These are phyloP conservation scores for Cryphonectria nitschkei DNA, from an alignment of 2,329 filamentous ascomycete genomes.

Conservation along the genomic window DNA sequence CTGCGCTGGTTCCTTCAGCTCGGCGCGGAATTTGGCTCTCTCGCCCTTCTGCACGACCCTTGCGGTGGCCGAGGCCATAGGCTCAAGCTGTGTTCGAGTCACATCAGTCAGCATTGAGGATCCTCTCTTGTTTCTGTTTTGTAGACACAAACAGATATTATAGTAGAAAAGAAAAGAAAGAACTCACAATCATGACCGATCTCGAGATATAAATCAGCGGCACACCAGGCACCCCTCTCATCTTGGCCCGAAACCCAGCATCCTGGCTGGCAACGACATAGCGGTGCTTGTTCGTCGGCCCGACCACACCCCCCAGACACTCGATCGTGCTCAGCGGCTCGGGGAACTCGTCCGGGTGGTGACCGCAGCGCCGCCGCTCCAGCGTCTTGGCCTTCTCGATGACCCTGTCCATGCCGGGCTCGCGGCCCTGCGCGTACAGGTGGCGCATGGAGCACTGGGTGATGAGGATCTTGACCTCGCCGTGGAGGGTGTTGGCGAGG, in stretches of 20 bases:
- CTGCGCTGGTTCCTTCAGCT: slow-evolving; percentile 53
- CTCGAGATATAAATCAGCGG: slow-evolving; percentile 79
- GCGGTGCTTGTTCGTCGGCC: slow-evolving; percentile 80
- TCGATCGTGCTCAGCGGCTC: slow-evolving; percentile 71
- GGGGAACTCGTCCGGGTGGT: slow-evolving; percentile 72
- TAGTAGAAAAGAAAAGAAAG: slow-evolving; percentile 53
- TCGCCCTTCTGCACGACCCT: slow-evolving; percentile 70
- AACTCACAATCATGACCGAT: slow-evolving; percentile 72
- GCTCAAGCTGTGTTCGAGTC: slow-evolving; percentile 47
- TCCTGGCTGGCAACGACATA: slow-evolving; percentile 81
- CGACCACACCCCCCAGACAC: slow-evolving; percentile 76
- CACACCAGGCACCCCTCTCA: slow-evolving; percentile 71
- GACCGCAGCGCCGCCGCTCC: slow-evolving; percentile 78
- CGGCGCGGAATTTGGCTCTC: slow-evolving; percentile 72
- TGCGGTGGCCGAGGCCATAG: slow-evolving; percentile 71
- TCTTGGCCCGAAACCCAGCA: slow-evolving; percentile 60
- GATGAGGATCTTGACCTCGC: slow-evolving; percentile 78
- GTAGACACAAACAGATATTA: too few species aligned
- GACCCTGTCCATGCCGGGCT: slow-evolving; percentile 57
- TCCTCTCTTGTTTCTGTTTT: background rate
- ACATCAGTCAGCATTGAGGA: background rate
- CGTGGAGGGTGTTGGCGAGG: slow-evolving; percentile 53
- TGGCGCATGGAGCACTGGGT: slow-evolving; percentile 71
- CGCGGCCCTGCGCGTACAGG: slow-evolving; percentile 66
- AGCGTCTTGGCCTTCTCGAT: slow-evolving; percentile 74